Evolutionary conservation across 495 filamentous ascomycete genomes (phyloP), one percentile per base, ranked within the genome.

Genomic region (Halenospora varia): DNA sequence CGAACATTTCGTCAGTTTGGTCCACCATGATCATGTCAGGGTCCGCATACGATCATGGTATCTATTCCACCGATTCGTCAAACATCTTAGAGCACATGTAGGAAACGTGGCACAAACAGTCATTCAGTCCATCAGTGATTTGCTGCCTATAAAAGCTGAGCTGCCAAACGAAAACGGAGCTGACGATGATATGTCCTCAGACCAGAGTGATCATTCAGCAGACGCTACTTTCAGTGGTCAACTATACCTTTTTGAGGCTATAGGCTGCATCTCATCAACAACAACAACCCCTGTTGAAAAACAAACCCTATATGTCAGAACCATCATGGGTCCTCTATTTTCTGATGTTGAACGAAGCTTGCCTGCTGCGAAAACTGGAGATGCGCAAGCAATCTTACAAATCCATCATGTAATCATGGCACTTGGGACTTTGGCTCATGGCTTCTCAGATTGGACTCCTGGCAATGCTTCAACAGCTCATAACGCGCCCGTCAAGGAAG

Each of bases 341-440:
- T 71, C 75, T 19, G 90, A 96, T 59, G 89, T 97, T 76, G 83
- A 95, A 61, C 80, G 81, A 40, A 85, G 92, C 63, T 74, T 97
- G 13, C 74, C 73, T 17, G 71, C 80, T 41, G 94, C 94, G 17
- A 89, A 89, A 65, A 68, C 81, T 51, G 88, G 90, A 6, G 90
- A 97, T 68, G 83, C 88, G 53, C 85, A 88, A 61, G 86, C 91
- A 0, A 68, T 87, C 40, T 75, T 96, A 10, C 94, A 99, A 70
- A 87, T 97, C 17, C 95, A 97, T 67, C 94, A 99, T 69, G 84
- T 93, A 58, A 90, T 97, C 57, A 93, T 97, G 92, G 94, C 94
- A 29, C 77, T 97, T 6, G 94, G 95, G 4, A 96, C 90, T 13
- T 76, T 97, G 19, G 91, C 92, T 13, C 82, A 86, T 39, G 94